phyloP scores from a whole-genome alignment of 78 protist species.

The Pigoraptor vietnamica region DNA sequence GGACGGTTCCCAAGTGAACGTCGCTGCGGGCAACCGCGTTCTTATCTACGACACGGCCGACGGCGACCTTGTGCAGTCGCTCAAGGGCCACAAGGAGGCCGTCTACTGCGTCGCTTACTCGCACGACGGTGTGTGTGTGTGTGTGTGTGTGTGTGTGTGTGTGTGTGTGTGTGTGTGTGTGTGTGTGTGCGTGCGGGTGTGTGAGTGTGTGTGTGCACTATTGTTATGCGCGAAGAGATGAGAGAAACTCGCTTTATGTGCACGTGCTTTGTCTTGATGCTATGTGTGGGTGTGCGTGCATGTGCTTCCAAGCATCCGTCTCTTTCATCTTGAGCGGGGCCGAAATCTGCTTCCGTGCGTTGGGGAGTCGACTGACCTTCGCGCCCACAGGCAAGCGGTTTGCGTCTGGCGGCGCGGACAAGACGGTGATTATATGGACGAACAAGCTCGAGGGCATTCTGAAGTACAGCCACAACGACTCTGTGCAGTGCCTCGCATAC shows the following conservation, averaged over 20 bases:
- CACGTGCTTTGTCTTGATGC: too few species aligned
- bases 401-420: conserved; percentile 69
- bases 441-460: conserved; percentile 45
- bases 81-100: conserved; percentile 56
- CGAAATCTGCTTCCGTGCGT: too few species aligned
- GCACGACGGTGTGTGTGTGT: conserved; percentile 18
- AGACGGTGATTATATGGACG: conserved; percentile 67
- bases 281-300: too few species aligned
- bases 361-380: too few species aligned
- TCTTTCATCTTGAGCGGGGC: too few species aligned
- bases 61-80: conserved; percentile 32
- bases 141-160: background rate
- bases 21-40: conserved; percentile 37
- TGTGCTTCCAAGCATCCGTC: too few species aligned
- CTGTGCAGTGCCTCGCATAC: conserved; percentile 53
- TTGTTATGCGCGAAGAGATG: too few species aligned
- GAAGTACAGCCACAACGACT: conserved; percentile 48
- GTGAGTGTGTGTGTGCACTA: too few species aligned
- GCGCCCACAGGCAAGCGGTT: conserved; percentile 58
- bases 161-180: background rate
- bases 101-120: conserved; percentile 60
- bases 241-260: too few species aligned
- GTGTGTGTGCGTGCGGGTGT: too few species aligned
- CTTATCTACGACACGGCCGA: conserved; percentile 23
- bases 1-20: conserved; percentile 50